Base-by-base conservation (phyloP, 257 asterid species). In the Lavandula angustifolia region DNA sequence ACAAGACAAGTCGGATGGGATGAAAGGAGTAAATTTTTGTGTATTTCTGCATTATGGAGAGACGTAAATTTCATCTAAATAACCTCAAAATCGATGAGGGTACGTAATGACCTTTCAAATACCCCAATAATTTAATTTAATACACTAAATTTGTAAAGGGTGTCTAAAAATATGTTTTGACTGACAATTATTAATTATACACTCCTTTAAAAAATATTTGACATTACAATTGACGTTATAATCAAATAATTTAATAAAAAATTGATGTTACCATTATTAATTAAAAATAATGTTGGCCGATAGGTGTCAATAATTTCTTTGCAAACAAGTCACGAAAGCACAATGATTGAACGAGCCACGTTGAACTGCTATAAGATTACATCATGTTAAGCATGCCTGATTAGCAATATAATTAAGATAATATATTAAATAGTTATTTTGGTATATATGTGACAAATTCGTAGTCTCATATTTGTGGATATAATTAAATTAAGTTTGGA, bases 301-400 rank as follows among this genome's bases (percentile, higher is more conserved):
- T 40, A 44, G 3, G 68, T 47, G 69, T 16, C 31, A 38, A 55
- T 46, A 17, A 46, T 56, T 74, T 37, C 74, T 72, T 72, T 44
- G 65, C 66, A 68, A 37, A 49, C 54, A 72, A 75, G 74, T 31
- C 67, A 79, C 64, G 60, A 42, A 64, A 72, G 46, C 74, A 9
- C 33, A 54, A 72, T 75, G 72, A 75, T 79, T 79, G 78, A 79
- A 56, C 2, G 62, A 65, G 74, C 54, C 46, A 44, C 60, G 70
- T 63, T 69, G 59, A 63, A 54, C 37, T 17, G 44, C 54, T 7
- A 48, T 27, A 12, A 60, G 64, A 64, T 66, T 56, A 38, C 69
- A 72, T 79, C 74, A 75, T 17, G 62, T 60, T 68, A 60, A 60
- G 73, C 74, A 64, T 52, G 73, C 42, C 46, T 63, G 68, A 74